Conservation (phyloP, 257 asterid genomes). For the Solanum neorickii region DNA sequence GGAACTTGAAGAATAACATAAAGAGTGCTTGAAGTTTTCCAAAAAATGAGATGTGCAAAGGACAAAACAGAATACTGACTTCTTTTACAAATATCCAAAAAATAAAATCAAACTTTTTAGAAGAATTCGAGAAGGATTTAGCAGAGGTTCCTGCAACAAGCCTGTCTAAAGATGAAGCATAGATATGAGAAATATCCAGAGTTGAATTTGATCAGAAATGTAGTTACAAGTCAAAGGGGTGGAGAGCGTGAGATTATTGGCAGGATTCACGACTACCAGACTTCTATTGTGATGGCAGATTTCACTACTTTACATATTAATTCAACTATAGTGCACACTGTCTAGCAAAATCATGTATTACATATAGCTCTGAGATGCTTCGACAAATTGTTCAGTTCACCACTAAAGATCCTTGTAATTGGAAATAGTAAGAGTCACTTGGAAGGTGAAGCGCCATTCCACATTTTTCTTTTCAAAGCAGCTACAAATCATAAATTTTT, state of each 20-base stretch:
- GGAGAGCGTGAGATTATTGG: background rate
- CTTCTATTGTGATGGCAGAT: background rate
- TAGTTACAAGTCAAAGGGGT: background rate
- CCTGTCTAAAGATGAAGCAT: background rate
- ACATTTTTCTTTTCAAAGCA: background rate
- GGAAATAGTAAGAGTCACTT: background rate
- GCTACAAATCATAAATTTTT: background rate
- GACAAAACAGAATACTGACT: background rate
- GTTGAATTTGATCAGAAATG: background rate
- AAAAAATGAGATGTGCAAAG: background rate
- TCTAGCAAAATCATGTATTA: background rate
- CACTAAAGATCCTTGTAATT: background rate
- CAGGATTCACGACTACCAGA: background rate
- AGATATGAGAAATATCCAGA: background rate
- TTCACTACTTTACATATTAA: background rate
- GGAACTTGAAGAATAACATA: background rate
- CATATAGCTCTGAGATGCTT: background rate
- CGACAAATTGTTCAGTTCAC: background rate
- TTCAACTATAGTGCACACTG: background rate
- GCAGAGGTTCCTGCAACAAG: background rate
- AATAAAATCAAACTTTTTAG: background rate
- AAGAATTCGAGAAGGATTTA: background rate
- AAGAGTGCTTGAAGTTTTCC: background rate
- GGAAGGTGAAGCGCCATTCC: background rate
- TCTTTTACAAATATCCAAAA: background rate